Base-by-base conservation (phyloP, 805 yeast species). In the Blastobotrys muscicola region DNA sequence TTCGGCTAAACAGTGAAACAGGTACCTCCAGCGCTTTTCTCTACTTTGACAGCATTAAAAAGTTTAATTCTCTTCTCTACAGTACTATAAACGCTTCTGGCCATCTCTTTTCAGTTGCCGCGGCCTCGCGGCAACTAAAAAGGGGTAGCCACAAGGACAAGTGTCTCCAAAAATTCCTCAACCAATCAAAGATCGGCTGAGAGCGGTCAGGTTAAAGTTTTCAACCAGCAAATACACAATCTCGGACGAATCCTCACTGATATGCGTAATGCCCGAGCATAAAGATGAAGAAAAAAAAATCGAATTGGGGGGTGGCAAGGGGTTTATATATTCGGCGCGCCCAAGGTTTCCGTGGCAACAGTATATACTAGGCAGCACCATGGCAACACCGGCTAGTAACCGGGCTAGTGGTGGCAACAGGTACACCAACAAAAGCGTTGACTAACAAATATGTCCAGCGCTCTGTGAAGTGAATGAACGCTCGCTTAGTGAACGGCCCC, bases 191-290 rank as follows among this genome's bases (percentile, higher is more conserved):
- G 41, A 38, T 39, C 56, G 45, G 45, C 39, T 50, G 65, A 70
- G 66, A 75, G 76, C 74, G 73, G 95, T 89, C 90, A 77, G 89
- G 92, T 83, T 82, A 80, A 78, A 85, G 89, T 85, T 92, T 90
- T 92, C 97, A 92, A 90, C 97, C 95, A 90, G 98, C 98, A 90
- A 90, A 90, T 85, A 92, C 97, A 90, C 95, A 94, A 89, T 87
- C 98, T 90, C 98, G 97, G 98, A 92, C 96, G 95, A 89, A 87
- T 92, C 98, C 97, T 90, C 98, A 90, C 95, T 89, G 97, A 90
- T 87, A 86, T 94, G 95, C 95, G 97, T 92, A 90, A 87, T 90
- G 95, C 97, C 97, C 98, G 82, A 83, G 98, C 97, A 90, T 86
- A 90, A 90, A 82, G 97, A 89, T 85, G 70, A 53, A 50, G 51